Evolutionary conservation across 2,329 filamentous ascomycete species (phyloP).

Genomic region (Teratosphaeria epicoccoides): DNA sequence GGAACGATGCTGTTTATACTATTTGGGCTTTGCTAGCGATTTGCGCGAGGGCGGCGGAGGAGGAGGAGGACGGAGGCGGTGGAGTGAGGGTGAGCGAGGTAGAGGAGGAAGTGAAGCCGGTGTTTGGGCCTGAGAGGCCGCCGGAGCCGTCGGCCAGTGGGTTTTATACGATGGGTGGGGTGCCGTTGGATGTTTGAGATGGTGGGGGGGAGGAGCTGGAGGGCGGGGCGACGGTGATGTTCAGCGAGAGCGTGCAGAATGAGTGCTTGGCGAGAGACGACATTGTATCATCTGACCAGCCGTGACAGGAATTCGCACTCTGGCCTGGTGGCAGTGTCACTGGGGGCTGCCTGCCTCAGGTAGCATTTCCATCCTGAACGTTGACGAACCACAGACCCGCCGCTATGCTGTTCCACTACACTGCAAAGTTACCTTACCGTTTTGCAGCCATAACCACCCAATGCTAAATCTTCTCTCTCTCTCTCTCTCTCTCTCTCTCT

Average conservation of each 20-base stretch:
- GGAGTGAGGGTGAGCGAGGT: slow-evolving; percentile 17
- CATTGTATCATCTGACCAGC: not conserved
- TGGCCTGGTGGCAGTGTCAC: no score
- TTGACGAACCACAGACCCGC: not conserved
- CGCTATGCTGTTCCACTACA: not conserved
- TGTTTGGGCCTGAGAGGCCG: slow-evolving; percentile 3
- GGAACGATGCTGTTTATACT: slow-evolving; percentile 30
- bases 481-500: no score
- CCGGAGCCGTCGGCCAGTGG: slow-evolving; percentile 2
- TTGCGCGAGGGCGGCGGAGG: slow-evolving; percentile 35
- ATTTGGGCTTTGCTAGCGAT: slow-evolving; percentile 53
- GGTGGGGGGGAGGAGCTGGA: not conserved
- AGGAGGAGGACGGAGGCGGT: slow-evolving; percentile 17
- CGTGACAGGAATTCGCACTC: not conserved
- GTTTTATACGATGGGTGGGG: slow-evolving; percentile 16
- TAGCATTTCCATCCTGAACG: no score
- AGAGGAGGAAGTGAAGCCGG: slow-evolving; percentile 14
- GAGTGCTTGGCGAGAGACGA: not conserved
- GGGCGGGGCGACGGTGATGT: no score
- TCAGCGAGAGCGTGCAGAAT: not conserved
- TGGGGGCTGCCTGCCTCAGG: no score
- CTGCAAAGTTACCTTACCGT: not conserved
- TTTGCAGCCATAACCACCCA: not conserved
- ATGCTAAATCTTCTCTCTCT: no score
- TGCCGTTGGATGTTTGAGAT: slow-evolving; percentile 14